These are phyloP conservation scores for Chaetomium olivaceum DNA, from an alignment of 2,329 filamentous ascomycete genomes.

Conservation along the genomic window DNA sequence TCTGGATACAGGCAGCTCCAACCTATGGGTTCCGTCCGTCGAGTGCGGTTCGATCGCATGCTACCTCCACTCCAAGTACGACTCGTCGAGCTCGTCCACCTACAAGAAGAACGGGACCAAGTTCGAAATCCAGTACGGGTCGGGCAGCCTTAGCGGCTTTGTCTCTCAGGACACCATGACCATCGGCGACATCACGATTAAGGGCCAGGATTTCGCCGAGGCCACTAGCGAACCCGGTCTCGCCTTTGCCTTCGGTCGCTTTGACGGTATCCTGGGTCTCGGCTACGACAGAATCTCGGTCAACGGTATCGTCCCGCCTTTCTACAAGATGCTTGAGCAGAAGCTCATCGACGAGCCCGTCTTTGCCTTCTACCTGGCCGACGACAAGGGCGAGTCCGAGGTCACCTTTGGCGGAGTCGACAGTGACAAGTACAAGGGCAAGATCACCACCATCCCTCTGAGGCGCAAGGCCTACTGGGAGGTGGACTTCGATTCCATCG, in stretches of 20 bases:
- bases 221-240: conserved; percentile 93
- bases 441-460: conserved; percentile 90
- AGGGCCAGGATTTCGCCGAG: conserved; percentile 93
- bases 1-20: conserved; percentile 97
- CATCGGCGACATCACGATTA: conserved; percentile 86
- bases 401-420: conserved; percentile 63
- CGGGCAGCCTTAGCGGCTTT: conserved; percentile 89
- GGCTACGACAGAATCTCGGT: conserved; percentile 97
- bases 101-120: conserved; percentile 92
- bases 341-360: conserved; percentile 86
- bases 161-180: conserved; percentile 83
- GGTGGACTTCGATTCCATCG: conserved; percentile 91
- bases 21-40: conserved; percentile 94
- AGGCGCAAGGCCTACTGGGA: conserved; percentile 99
- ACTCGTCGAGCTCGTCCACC: conserved; percentile 82
- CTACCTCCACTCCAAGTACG: conserved; percentile 96
- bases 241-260: conserved; percentile 95
- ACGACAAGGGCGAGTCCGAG: conserved; percentile 73
- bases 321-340: conserved; percentile 95
- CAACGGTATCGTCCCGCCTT: conserved; percentile 89
- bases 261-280: conserved; percentile 94
- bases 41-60: conserved; percentile 95
- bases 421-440: conserved; percentile 62
- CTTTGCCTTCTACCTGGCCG: conserved; percentile 94
- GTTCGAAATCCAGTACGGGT: conserved; percentile 95